These are phyloP conservation scores for Gymnopus androsaceus DNA, from an alignment of 1,284 basidiomycete genomes.

Conservation along the genomic window DNA sequence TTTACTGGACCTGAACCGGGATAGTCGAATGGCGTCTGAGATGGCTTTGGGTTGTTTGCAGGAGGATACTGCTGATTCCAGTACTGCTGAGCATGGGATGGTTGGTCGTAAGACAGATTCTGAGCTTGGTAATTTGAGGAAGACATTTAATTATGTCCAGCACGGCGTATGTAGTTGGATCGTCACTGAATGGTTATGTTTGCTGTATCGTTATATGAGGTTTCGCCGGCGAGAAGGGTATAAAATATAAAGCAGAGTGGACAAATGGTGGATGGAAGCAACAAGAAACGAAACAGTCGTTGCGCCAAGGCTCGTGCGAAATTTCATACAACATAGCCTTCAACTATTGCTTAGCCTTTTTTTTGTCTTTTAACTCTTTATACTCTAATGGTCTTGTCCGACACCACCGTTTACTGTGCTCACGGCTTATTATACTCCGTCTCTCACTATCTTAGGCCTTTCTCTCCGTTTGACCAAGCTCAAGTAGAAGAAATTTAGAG, in stretches of 20 bases:
- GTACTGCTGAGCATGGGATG: slow-evolving; percentile 6
- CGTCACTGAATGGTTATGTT: background rate
- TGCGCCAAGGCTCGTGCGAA: too few species aligned
- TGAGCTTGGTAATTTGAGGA: slow-evolving; percentile 1
- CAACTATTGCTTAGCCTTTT: too few species aligned
- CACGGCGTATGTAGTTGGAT: background rate
- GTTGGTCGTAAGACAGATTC: slow-evolving; percentile 9
- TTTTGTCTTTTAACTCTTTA: too few species aligned
- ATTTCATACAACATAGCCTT: too few species aligned
- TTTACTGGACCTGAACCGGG: slow-evolving; percentile 2
- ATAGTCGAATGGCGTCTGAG: background rate
- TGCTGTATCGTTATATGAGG: slow-evolving; percentile 3
- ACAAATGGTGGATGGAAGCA: background rate
- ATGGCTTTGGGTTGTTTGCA: slow-evolving; percentile 1
- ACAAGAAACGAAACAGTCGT: background rate
- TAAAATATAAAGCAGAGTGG: background rate
- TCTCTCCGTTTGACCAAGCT: too few species aligned
- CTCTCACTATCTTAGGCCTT: too few species aligned
- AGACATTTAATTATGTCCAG: slow-evolving; percentile 7
- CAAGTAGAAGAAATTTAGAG: too few species aligned
- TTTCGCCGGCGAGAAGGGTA: slow-evolving; percentile 12
- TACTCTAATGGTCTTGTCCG: too few species aligned
- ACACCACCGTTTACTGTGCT: too few species aligned
- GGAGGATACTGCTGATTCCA: slow-evolving; percentile 8
- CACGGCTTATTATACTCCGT: too few species aligned